Evolutionary conservation across 2,329 filamentous ascomycete species (phyloP), one percentile per base, ranked within the genome.

Genomic region (Penicillium hordei): DNA sequence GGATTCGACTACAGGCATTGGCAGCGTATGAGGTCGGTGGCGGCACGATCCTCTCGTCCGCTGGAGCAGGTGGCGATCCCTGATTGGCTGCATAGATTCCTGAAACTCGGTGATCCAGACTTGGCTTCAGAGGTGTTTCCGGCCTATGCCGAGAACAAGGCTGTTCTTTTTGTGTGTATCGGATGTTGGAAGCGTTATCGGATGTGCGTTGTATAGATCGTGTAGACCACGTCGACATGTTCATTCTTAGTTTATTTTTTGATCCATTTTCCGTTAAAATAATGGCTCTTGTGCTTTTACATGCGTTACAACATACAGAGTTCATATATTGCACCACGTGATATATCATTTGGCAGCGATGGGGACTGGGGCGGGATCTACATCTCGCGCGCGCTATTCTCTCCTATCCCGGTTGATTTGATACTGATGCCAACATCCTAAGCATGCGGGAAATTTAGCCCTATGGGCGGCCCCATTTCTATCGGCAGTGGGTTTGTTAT

Each of bases 31-130:
- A 70, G 65, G 67, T 69, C 63, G 56, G 68, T 70, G 68, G 68
- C 67, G 68, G 50, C 57, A 33, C 49, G 55, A 67, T 65, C 57
- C 62, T 63, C 62, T 66, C 50, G 17, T 58, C 57, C 52, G 39
- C 57, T 64, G 48, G 55, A 52, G 55, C 36, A 45, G 57, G 45
- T 59, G 46, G 52, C 55, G 40, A 36, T n/a, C 43, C 55, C 40
- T 66, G 64, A 63, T 69, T 72, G 68, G 62, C 57, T 57, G 49
- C 57, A 49, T 48, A 40, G 44, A 38, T 58, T 60, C 39, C 62
- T 69, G 69, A 68, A 70, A 72, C 66, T 67, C 46, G 65, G 56
- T 60, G 65, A 68, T 67, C 64, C 65, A 60, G 60, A 66, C 64
- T 65, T 61, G 58, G 60, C 55, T 61, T 58, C 48, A 43, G 53